Evolutionary conservation across 805 yeast genomes (phyloP).

Genomic region (Ogataea pignaliae): DNA sequence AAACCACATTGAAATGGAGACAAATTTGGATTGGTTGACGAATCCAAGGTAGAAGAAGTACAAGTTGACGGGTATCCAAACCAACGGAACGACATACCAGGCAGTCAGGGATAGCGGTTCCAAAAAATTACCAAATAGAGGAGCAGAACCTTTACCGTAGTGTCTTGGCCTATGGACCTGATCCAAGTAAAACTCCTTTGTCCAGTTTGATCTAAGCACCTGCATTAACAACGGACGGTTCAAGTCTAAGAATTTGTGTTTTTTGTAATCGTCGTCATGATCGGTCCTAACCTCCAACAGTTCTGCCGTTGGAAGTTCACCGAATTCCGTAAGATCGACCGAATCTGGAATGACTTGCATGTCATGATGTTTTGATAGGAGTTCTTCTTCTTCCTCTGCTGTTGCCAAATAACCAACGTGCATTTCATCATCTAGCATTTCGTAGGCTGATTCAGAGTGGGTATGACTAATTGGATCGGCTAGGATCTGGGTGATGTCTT

Average conservation of each 20-base stretch:
- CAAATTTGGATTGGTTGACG: slow-evolving; percentile 38
- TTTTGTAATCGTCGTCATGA: slow-evolving; percentile 59
- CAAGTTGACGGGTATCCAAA: slow-evolving; percentile 84
- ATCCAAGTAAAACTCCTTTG: slow-evolving; percentile 87
- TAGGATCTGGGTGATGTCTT: slow-evolving; percentile 67
- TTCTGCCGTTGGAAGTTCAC: slow-evolving; percentile 68
- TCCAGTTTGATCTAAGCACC: slow-evolving; percentile 68
- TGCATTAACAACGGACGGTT: slow-evolving; percentile 77
- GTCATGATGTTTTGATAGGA: slow-evolving; percentile 52
- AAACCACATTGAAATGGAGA: slow-evolving; percentile 55
- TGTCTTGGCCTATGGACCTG: slow-evolving; percentile 98
- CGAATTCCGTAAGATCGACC: slow-evolving; percentile 51
- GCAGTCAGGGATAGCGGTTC: slow-evolving; percentile 91
- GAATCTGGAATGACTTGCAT: slow-evolving; percentile 36
- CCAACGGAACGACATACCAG: slow-evolving; percentile 85
- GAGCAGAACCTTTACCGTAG: slow-evolving; percentile 96
- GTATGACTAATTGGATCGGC: slow-evolving; percentile 66
- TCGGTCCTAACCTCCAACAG: slow-evolving; percentile 78
- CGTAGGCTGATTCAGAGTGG: slow-evolving; percentile 86
- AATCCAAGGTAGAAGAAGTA: slow-evolving; percentile 59
- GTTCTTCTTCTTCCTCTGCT: slow-evolving; percentile 66
- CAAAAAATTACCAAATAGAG: slow-evolving; percentile 86
- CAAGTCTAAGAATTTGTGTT: slow-evolving; percentile 84
- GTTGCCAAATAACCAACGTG: slow-evolving; percentile 83
- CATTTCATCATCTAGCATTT: slow-evolving; percentile 81